These are phyloP conservation scores for Stromatinia cepivora DNA, from an alignment of 2,329 filamentous ascomycete species.

Conservation along the genomic window DNA sequence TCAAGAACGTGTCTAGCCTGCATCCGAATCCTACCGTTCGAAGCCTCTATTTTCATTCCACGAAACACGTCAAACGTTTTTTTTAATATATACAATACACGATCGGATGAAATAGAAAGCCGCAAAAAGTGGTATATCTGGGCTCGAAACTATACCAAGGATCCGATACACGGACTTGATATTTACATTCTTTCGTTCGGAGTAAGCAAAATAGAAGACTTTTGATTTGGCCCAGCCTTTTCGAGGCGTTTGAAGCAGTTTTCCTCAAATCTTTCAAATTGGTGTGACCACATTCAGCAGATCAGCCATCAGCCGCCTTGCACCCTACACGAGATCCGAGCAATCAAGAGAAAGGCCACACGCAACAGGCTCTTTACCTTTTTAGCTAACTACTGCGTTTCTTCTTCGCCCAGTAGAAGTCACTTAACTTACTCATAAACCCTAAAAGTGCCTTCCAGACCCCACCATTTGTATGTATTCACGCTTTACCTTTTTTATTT, in stretches of 20 bases:
- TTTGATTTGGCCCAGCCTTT: conserved; percentile 23
- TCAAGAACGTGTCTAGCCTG: conserved; percentile 22
- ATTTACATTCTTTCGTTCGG: background rate
- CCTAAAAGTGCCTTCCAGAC: conserved; percentile 16
- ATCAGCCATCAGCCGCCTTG: conserved; percentile 33
- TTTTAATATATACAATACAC: conserved; percentile 16
- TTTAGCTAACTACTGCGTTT: conserved; percentile 23
- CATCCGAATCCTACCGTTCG: conserved; percentile 13
- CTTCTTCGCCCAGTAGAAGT: conserved; percentile 9
- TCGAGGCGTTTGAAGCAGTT: conserved; percentile 23
- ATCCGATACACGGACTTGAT: background rate
- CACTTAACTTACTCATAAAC: conserved; percentile 19
- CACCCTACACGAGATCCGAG: conserved; percentile 26
- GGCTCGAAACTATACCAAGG: background rate
- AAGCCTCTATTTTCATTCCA: conserved; percentile 14
- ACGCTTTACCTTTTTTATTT: conserved; percentile 28
- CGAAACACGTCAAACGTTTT: background rate
- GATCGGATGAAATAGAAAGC: conserved; percentile 11
- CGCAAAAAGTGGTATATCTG: conserved; percentile 10
- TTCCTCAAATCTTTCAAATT: conserved; percentile 28
- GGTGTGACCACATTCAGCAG: conserved; percentile 33
- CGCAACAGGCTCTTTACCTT: conserved; percentile 23
- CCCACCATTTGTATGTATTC: conserved; percentile 26
- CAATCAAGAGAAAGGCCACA: conserved; percentile 26
- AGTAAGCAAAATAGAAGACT: background rate